Evolutionary conservation across 352 stramenopile genomes (phyloP), one percentile per base, ranked within the genome.

Genomic region (Pseudoperonospora humuli): DNA sequence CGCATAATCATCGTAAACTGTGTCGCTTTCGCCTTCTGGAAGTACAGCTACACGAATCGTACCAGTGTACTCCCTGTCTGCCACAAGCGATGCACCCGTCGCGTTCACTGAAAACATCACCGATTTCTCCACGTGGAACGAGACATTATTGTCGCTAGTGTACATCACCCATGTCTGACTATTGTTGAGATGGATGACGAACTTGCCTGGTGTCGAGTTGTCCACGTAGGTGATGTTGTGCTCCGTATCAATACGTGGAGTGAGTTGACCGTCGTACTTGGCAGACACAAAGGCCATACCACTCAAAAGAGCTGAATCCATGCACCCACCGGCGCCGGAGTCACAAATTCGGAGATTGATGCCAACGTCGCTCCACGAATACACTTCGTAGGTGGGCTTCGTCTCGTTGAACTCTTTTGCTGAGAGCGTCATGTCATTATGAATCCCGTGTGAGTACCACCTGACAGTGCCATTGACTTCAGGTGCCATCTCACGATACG

Each of bases 81-180:
- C 69, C 4, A 74, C 59, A 3, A 86, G 42, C 0, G 69, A 75
- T 13, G 57, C 69, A 3, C 49, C 49, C 4, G 59, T 47, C 3
- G 40, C 44, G 20, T 84, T 70, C 13, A 71, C 43, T 1, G 54
- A 75, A 36, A 67, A 62, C 11, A 48, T 32, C 19, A 63, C 54
- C 27, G 44, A 52, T 3, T 61, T 26, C 33, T 80, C 64, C 21
- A 75, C 41, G n/a, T 48, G 66, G 29, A 83, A 66, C 3, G 50
- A 69, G 3, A 61, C 48, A 20, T 38, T 65, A 17, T 61, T 54
- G 32, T 67, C 57, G 23, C 61, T 78, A 1, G 71, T 45, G 43
- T 82, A 90, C 24, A 90, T 38, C n/a, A 90, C 69, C 78, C 78
- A 90, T 23, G 61, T 83, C 48, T 85, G 73, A 11, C 60, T 75